Conservation (phyloP, 164 flowering plant genomes). For the Aristolochia fimbriata region DNA sequence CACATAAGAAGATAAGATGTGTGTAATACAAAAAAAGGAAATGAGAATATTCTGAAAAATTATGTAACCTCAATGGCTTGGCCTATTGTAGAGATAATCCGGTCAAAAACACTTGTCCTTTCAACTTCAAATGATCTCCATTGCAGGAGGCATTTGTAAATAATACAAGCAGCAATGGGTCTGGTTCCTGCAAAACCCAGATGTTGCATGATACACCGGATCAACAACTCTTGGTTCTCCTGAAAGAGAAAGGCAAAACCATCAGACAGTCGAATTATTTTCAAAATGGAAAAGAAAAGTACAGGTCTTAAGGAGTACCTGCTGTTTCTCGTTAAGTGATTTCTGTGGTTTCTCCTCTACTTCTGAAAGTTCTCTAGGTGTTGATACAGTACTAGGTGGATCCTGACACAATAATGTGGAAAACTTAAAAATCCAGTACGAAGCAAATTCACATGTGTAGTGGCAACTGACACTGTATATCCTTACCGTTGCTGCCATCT, state of each 20-base stretch:
- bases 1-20: neutral
- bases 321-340: slow-evolving; percentile 94
- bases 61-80: slow-evolving; percentile 83
- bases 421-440: too few relatives aligned
- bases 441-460: too few relatives aligned
- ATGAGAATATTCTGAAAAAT: too few relatives aligned
- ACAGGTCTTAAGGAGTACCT: slow-evolving; percentile 37
- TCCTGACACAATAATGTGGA: slow-evolving; percentile 31
- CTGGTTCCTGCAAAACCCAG: slow-evolving; percentile 78
- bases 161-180: slow-evolving; percentile 94
- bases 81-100: slow-evolving; percentile 90
- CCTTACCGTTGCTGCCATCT: slow-evolving; percentile 41
- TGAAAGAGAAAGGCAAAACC: neutral
- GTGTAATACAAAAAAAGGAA: too few relatives aligned
- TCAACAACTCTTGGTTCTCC: slow-evolving; percentile 17
- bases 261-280: neutral
- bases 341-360: slow-evolving; percentile 93
- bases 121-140: slow-evolving; percentile 99
- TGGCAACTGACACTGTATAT: neutral
- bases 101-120: slow-evolving; percentile 88
- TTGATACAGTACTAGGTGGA: slow-evolving; percentile 44
- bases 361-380: slow-evolving; percentile 52
- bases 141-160: slow-evolving; percentile 92
- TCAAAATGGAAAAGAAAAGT: slow-evolving; percentile 33
- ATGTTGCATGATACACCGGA: slow-evolving; percentile 64